phyloP scores from a whole-genome alignment of 306 rosid species.

The Lablab purpureus region DNA sequence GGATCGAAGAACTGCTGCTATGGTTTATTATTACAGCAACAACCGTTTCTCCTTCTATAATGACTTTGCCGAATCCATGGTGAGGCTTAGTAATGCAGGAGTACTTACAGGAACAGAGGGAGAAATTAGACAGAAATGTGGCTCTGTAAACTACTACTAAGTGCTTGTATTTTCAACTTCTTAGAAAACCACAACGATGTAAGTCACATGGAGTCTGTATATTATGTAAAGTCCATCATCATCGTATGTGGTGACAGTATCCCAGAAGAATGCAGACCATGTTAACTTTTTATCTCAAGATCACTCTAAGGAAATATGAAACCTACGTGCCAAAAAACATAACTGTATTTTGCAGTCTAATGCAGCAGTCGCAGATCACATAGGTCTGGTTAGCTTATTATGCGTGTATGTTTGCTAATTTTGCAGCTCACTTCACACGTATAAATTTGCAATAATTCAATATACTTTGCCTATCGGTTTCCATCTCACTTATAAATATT shows the following conservation, averaged over 20 bases:
- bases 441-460: neutral
- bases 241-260: conserved; percentile 2
- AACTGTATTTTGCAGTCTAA: neutral
- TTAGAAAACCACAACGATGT: neutral
- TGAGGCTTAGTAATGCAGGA: conserved; percentile 63
- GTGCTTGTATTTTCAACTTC: conserved; percentile 5
- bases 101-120: conserved; percentile 63
- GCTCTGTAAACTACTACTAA: conserved; percentile 62
- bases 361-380: neutral
- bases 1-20: conserved; percentile 50
- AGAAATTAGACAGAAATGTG: conserved; percentile 64
- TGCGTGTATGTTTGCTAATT: neutral
- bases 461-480: neutral
- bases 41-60: conserved; percentile 49
- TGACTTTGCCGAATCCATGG: conserved; percentile 74
- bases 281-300: neutral
- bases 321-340: neutral
- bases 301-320: conserved; percentile 25
- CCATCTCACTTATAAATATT: no score
- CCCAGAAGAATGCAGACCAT: neutral
- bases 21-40: conserved; percentile 57
- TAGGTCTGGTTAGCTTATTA: neutral
- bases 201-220: neutral
- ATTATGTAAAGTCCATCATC: conserved; percentile 1
- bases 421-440: neutral